Percentiles rank a stretch among this genome's conserved stretches.
Conservation (phyloP, 306 rosid species). For the Datisca glomerata region DNA sequence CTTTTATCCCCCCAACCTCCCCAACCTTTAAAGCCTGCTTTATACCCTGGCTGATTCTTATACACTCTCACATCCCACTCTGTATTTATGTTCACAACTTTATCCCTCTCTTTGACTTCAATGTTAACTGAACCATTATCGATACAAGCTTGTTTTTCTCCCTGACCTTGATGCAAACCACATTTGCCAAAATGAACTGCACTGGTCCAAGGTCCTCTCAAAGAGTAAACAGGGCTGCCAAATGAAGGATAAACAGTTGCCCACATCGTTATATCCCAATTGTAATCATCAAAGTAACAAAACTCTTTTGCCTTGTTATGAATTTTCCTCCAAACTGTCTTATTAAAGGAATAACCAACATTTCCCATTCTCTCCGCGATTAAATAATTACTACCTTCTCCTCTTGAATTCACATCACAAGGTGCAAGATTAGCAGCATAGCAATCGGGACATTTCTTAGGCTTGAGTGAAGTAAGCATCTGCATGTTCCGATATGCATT, state of each 20-base stretch:
- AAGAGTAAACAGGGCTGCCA: slow-evolving; percentile 70
- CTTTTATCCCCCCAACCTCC: slow-evolving; percentile 98
- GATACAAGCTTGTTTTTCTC: slow-evolving; percentile 45
- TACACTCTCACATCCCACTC: slow-evolving; percentile 56
- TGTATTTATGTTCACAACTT: slow-evolving; percentile 48
- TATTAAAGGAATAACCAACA: slow-evolving; percentile 72
- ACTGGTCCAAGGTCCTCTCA: slow-evolving; percentile 80
- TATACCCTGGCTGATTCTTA: slow-evolving; percentile 67
- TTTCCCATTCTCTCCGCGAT: slow-evolving; percentile 98
- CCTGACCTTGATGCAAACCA: slow-evolving; percentile 98
- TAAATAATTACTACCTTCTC: slow-evolving; percentile 57
- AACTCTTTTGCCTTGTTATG: slow-evolving; percentile 62
- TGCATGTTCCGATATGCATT: slow-evolving; percentile 20
- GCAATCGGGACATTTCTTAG: slow-evolving; percentile 67
- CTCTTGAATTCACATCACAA: slow-evolving; percentile 83
- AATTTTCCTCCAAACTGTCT: slow-evolving; percentile 83
- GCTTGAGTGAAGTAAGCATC: slow-evolving; percentile 49
- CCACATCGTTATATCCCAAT: slow-evolving; percentile 99
- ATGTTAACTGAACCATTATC: slow-evolving; percentile 59
- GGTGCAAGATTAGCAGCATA: slow-evolving; percentile 95
- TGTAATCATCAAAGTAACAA: slow-evolving; percentile 86
- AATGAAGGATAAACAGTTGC: slow-evolving; percentile 93
- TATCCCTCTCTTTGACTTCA: slow-evolving; percentile 40
- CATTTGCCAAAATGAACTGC: slow-evolving; percentile 94
- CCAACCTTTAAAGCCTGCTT: slow-evolving; percentile 94